These are phyloP conservation scores for Linum usitatissimum DNA, from an alignment of 345 rosid species.

Conservation along the genomic window DNA sequence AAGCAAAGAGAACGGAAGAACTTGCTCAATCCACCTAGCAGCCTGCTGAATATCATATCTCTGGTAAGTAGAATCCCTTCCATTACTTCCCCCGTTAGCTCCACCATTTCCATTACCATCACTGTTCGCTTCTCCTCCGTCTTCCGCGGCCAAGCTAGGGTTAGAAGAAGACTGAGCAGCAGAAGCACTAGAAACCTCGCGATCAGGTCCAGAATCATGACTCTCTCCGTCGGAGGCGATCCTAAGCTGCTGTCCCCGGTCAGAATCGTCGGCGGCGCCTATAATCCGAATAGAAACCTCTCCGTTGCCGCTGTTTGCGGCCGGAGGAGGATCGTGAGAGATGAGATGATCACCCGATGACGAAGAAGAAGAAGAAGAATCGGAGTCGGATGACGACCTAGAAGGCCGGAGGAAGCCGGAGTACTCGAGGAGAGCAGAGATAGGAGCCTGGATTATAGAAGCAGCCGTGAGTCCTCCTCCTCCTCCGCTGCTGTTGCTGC, in stretches of 20 bases:
- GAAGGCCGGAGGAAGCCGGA: conserved; percentile 72
- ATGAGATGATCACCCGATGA: conserved; percentile 6
- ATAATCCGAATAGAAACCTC: conserved; percentile 95
- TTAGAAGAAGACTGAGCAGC: conserved; percentile 25
- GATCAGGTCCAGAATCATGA: conserved; percentile 34
- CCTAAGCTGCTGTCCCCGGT: background rate
- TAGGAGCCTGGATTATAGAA: conserved; percentile 76
- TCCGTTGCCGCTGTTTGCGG: conserved; percentile 27
- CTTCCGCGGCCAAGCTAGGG: conserved; percentile 35
- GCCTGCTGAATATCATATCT: conserved; percentile 99
- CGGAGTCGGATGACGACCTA: conserved; percentile 39
- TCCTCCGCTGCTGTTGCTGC: conserved; percentile 19
- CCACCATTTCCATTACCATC: conserved; percentile 40
- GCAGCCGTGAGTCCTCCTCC: conserved; percentile 58
- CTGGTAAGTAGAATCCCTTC: conserved; percentile 83
- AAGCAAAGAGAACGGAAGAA: conserved; percentile 93
- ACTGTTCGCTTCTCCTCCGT: conserved; percentile 25
- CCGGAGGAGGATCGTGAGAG: conserved; percentile 37
- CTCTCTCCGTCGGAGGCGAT: no score
- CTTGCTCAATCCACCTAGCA: conserved; percentile 97
- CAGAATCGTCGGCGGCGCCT: conserved; percentile 45
- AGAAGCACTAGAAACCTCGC: conserved; percentile 21
- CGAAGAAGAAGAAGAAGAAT: conserved; percentile 14
- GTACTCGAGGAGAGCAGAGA: conserved; percentile 79
- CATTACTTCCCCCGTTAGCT: conserved; percentile 21